Evolutionary conservation across 345 rosid species (phyloP).

Genomic region (Camelina neglecta): DNA sequence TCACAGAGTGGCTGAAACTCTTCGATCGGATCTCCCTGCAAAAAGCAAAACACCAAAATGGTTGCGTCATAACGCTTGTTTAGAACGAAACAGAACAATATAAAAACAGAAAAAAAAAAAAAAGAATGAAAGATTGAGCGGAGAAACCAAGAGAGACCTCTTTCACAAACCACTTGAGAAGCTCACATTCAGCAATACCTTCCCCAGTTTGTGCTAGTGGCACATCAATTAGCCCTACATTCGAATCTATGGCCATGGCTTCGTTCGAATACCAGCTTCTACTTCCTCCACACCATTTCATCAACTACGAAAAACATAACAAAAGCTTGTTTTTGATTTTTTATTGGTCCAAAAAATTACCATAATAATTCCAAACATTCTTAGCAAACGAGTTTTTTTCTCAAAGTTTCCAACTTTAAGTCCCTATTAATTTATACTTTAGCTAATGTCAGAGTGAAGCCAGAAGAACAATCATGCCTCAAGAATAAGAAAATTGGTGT

Average conservation of each 20-base stretch:
- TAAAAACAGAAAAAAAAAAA: neutral
- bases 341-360: neutral
- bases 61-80: neutral
- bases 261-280: slow-evolving; percentile 56
- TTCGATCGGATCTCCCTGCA: slow-evolving; percentile 82
- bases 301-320: slow-evolving; percentile 39
- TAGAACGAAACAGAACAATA: neutral
- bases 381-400: neutral
- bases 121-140: slow-evolving; percentile 3
- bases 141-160: slow-evolving; percentile 60
- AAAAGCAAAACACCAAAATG: slow-evolving; percentile 24
- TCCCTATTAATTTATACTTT: neutral
- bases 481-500: neutral
- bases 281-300: slow-evolving; percentile 37
- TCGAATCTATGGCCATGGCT: slow-evolving; percentile 52
- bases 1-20: slow-evolving; percentile 97
- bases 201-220: slow-evolving; percentile 98
- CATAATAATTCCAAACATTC: neutral
- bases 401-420: neutral
- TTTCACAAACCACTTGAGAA: slow-evolving; percentile 86
- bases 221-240: slow-evolving; percentile 62
- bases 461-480: slow-evolving; percentile 3
- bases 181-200: slow-evolving; percentile 97
- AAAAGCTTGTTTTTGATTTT: slow-evolving; percentile 8
- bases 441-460: neutral